Percentiles rank a stretch among this genome's conserved stretches.
Evolutionary conservation across 768 basidiomycete genomes (phyloP).

Genomic region (Macrolepiota albuminosa): DNA sequence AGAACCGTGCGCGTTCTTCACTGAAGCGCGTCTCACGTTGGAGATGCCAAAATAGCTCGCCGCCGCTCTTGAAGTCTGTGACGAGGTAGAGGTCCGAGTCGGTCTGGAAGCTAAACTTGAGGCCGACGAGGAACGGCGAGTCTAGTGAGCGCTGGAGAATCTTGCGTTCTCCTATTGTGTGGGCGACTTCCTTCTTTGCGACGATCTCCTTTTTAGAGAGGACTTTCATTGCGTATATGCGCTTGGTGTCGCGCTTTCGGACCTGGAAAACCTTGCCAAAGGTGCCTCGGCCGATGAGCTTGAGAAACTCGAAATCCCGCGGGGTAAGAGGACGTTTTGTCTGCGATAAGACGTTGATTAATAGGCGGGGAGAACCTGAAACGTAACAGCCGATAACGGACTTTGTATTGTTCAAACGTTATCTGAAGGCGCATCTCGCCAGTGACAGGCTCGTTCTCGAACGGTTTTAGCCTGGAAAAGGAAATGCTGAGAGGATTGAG

Average conservation of each 20-base stretch:
- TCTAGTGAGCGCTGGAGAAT: conserved; percentile 92
- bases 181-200: conserved; percentile 98
- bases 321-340: conserved; percentile 86
- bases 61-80: conserved; percentile 98
- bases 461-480: conserved; percentile 57
- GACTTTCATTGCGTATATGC: conserved; percentile 99
- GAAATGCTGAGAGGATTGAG: conserved; percentile 8
- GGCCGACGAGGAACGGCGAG: conserved; percentile 94
- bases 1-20: conserved; percentile 93
- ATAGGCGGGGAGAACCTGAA: background rate
- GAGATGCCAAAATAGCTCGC: conserved; percentile 97
- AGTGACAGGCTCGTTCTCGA: conserved; percentile 77
- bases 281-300: conserved; percentile 96
- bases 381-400: conserved; percentile 32
- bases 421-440: conserved; percentile 95
- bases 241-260: conserved; percentile 94
- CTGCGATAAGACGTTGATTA: conserved; percentile 31
- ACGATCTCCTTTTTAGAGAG: conserved; percentile 98
- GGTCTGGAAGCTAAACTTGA: conserved; percentile 98
- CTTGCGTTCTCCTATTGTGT: conserved; percentile 99
- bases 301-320: conserved; percentile 96
- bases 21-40: conserved; percentile 92
- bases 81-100: conserved; percentile 93
- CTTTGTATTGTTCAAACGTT: conserved; percentile 89
- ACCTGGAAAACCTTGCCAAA: conserved; percentile 99